phyloP scores from a whole-genome alignment of 2,329 filamentous ascomycete species.

The Neonectria ditissima region DNA sequence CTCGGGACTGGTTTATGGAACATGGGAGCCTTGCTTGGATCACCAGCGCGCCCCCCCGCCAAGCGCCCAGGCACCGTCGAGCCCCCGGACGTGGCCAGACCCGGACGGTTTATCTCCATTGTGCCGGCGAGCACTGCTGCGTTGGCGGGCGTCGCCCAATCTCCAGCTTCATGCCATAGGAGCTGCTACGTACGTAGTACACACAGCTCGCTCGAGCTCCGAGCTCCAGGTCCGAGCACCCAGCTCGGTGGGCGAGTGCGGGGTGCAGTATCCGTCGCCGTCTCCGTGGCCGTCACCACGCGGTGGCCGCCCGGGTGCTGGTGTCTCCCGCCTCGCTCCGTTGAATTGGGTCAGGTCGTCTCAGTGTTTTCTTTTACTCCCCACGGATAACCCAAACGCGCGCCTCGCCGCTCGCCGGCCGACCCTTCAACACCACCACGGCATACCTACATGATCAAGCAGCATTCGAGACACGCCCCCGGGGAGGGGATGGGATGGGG shows the following conservation, averaged over 20 bases:
- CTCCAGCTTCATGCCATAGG: slow-evolving; percentile 13
- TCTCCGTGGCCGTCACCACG: slow-evolving; percentile 24
- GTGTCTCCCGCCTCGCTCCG: not conserved
- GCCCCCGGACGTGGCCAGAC: slow-evolving; percentile 5
- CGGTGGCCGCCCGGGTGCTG: not conserved
- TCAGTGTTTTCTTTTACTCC: not conserved
- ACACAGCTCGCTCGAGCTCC: slow-evolving; percentile 31
- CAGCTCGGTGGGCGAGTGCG: slow-evolving; percentile 36
- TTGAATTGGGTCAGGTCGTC: slow-evolving; percentile 1
- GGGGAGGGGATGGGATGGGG: not conserved
- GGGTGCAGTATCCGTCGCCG: slow-evolving; percentile 35
- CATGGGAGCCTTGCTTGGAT: slow-evolving; percentile 15
- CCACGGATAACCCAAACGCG: slow-evolving; percentile 25
- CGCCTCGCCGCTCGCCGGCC: slow-evolving; percentile 33
- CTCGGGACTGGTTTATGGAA: slow-evolving; percentile 29
- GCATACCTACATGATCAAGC: not conserved
- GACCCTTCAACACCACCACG: slow-evolving; percentile 20
- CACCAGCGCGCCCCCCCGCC: not conserved
- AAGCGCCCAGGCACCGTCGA: slow-evolving; percentile 12
- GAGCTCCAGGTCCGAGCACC: slow-evolving; percentile 36
- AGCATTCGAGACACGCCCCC: slow-evolving; percentile 6
- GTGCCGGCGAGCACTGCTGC: slow-evolving; percentile 21
- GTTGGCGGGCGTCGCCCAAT: slow-evolving; percentile 21
- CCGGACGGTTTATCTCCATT: slow-evolving; percentile 8
- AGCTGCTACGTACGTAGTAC: no score